Base-by-base conservation (phyloP, 441 rosid species). In the Viola pubescens region DNA sequence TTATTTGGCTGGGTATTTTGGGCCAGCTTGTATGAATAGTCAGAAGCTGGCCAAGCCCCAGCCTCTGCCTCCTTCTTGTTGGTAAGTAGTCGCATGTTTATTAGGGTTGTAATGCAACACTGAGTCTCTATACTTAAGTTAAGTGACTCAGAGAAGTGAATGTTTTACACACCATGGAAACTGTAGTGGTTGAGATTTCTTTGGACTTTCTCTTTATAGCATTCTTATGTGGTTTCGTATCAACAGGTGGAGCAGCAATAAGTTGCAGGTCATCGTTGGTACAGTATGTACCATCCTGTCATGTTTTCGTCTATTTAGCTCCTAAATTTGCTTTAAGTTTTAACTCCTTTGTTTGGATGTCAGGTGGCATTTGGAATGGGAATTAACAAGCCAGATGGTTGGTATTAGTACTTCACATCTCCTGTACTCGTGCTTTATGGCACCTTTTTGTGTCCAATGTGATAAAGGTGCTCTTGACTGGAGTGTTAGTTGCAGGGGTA, bases 341-440 rank as follows among this genome's bases (percentile, higher is more conserved):
- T 74, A 59, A 64, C 58, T 37, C 16, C 52, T 54, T 65, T n/a
- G 64, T 43, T 68, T 75, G 11, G 42, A 45, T 70, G 59, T 41
- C 78, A 94, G 98, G 98, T 94, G 73, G 98, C 98, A 48, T 94
- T 94, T 83, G 98, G 98, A 37, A 94, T 94, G 98, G 98, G 98
- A 74, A 90, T 94, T 78, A 94, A 94, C 86, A 94, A 94, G 72
- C 98, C 98, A 58, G 98, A 94, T 83, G 98, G 98, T 88, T 63
- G 75, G 91, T 79, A 64, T 48, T 59, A 66, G 68, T 52, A 72
- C 55, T 9, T 68, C 61, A 14, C 37, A 38, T 41, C 42, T 42
- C 34, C 39, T 58, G 26, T 61, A 19, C 26, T 38, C 53, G 16
- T 58, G 39, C 16, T 54, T 16, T 39, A 39, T 60, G n/a, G 9